A percentile compares a stretch with the other conserved stretches of the same genome.
Evolutionary conservation across 2,329 filamentous ascomycete species (phyloP).

Genomic region (Dothidotthia symphoricarpi): DNA sequence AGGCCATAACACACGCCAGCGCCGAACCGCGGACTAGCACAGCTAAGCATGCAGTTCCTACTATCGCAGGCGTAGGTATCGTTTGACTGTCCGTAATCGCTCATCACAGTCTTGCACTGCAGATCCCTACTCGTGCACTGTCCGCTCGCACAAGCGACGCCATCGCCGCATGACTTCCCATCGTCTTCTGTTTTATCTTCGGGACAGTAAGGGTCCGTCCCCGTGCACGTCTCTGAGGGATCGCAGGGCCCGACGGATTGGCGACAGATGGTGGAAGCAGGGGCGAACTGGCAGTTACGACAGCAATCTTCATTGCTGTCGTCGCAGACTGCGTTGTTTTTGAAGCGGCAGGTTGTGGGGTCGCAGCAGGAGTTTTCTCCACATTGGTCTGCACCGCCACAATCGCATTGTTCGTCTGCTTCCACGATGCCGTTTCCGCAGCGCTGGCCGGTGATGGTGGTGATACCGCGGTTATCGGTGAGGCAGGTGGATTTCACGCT

Average conservation of each 20-base stretch:
- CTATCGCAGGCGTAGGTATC: conserved; percentile 76
- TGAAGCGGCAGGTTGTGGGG: conserved; percentile 82
- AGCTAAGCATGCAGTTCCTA: conserved; percentile 72
- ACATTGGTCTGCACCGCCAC: conserved; percentile 74
- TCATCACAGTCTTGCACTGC: conserved; percentile 85
- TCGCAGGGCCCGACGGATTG: conserved; percentile 78
- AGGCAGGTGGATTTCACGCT: conserved; percentile 76
- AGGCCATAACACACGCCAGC: conserved; percentile 67
- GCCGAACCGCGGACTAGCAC: conserved; percentile 68
- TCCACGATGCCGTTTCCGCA: conserved; percentile 99
- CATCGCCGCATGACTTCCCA: conserved; percentile 68
- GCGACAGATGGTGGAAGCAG: conserved; percentile 73
- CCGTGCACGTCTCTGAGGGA: conserved; percentile 78
- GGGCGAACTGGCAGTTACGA: conserved; percentile 65
- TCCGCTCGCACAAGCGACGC: conserved; percentile 79
- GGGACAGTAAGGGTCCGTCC: conserved; percentile 71
- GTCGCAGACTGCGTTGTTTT: conserved; percentile 69
- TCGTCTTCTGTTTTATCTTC: conserved; percentile 67
- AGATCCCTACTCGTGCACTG: conserved; percentile 90
- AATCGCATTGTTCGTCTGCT: conserved; percentile 91
- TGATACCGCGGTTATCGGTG: conserved; percentile 79
- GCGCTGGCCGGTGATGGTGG: conserved; percentile 75
- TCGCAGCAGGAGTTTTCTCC: conserved; percentile 79
- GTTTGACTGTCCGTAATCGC: conserved; percentile 68
- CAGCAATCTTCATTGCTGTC: conserved; percentile 87